Conservation (phyloP, 2,329 filamentous ascomycete genomes). For the Colletotrichum acutatum region DNA sequence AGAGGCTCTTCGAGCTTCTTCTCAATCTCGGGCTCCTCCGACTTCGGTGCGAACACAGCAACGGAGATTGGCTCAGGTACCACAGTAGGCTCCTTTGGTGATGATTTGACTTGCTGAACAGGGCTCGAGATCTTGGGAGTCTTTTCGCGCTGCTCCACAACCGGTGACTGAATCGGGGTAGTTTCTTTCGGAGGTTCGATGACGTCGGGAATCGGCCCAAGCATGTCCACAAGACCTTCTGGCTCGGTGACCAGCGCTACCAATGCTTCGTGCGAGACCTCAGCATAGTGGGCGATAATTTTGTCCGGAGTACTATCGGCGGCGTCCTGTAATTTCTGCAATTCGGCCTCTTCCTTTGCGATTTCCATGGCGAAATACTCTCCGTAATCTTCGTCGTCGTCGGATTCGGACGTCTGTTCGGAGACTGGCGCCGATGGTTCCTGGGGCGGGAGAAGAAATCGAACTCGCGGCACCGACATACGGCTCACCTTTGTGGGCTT, state of each 20-base stretch:
- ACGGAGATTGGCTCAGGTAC: not conserved
- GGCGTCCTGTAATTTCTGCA: constrained; percentile 57
- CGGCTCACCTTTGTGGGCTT: constrained; percentile 39
- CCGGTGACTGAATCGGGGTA: constrained; percentile 7
- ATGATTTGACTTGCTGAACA: constrained; percentile 13
- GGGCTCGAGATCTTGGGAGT: constrained; percentile 11
- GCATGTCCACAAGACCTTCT: constrained; percentile 55
- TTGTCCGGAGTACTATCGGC: constrained; percentile 51
- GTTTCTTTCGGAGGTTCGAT: constrained; percentile 35
- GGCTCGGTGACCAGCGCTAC: constrained; percentile 57
- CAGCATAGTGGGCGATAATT: constrained; percentile 58
- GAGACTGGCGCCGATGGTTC: constrained; percentile 41
- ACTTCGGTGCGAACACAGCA: not conserved
- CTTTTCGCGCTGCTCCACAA: constrained; percentile 25
- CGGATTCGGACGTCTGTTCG: constrained; percentile 61
- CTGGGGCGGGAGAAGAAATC: constrained; percentile 54
- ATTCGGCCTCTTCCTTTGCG: constrained; percentile 59
- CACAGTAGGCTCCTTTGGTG: not conserved
- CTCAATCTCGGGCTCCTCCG: not conserved
- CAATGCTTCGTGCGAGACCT: constrained; percentile 60
- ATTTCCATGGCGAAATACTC: constrained; percentile 67
- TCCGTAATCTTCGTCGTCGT: constrained; percentile 68
- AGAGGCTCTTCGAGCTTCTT: constrained; percentile 14
- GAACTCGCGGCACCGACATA: constrained; percentile 46
- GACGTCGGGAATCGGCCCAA: constrained; percentile 52